Conservation (phyloP, 2,329 filamentous ascomycete genomes). For the Metarhizium sp. region DNA sequence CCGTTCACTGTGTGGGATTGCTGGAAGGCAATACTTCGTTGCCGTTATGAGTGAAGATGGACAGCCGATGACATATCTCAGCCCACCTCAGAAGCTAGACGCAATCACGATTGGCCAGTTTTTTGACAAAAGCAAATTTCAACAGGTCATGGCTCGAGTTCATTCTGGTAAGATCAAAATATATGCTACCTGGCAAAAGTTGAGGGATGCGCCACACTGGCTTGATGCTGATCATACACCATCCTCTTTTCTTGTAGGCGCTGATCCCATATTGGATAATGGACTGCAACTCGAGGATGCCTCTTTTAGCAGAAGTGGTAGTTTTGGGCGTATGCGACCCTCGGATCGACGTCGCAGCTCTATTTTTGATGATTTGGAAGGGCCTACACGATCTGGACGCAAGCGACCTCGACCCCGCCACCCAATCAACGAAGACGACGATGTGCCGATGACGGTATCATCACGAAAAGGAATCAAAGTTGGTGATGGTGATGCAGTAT, state of each 20-base stretch:
- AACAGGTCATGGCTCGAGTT: slow-evolving; percentile 26
- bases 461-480: slow-evolving; percentile 40
- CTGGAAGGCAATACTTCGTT: slow-evolving; percentile 42
- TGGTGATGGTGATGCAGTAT: slow-evolving; percentile 43
- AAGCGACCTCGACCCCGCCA: slow-evolving; percentile 27
- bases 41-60: slow-evolving; percentile 40
- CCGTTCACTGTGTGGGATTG: slow-evolving; percentile 41
- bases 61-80: slow-evolving; percentile 34
- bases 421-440: slow-evolving; percentile 29
- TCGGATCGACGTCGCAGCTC: slow-evolving; percentile 22
- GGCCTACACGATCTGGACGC: slow-evolving; percentile 15
- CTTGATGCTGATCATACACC: not conserved
- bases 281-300: slow-evolving; percentile 17
- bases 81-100: slow-evolving; percentile 28
- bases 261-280: slow-evolving; percentile 24
- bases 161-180: slow-evolving; percentile 25
- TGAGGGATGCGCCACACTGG: not conserved
- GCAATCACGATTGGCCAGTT: slow-evolving; percentile 33
- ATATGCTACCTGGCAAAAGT: not conserved
- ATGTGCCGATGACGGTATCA: slow-evolving; percentile 27
- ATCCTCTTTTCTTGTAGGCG: slow-evolving; percentile 13
- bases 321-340: slow-evolving; percentile 16
- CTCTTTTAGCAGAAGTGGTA: slow-evolving; percentile 14
- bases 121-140: slow-evolving; percentile 35
- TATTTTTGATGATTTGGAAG: slow-evolving; percentile 23